Base-by-base conservation (phyloP, 139 green algal species). In the Chlamydomonas applanata region DNA sequence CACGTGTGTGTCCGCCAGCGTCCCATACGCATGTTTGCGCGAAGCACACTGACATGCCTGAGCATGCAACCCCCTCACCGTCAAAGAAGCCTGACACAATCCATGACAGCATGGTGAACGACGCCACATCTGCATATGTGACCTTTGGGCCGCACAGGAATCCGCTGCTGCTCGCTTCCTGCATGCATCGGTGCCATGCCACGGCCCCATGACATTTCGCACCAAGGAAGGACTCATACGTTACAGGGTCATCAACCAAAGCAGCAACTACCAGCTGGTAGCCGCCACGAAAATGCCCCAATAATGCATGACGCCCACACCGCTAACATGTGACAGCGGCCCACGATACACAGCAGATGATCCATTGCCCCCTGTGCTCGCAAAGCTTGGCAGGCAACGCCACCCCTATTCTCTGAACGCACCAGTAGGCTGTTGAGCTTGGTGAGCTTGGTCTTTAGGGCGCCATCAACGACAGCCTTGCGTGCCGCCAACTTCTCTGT, bases 361-460 rank as follows among this genome's bases (percentile, higher is more conserved):
- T n/a, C n/a, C n/a, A n/a, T n/a, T n/a, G n/a, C n/a, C n/a, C n/a
- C n/a, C n/a, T n/a, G n/a, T 14, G 46, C 17, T 56, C 46, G 17
- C 14, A 14, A 56, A 56, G 46, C 14, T 56, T 56, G 46, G 46
- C 14, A 24, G 14, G 14, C 46, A 17, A 24, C 46, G 17, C 17
- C 46, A 56, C 14, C 14, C 17, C 14, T 56, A 17, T 17, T 17
- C 29, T 62, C 29, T 62, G 11, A 20, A 62, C 59, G 29, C 59
- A 66, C 59, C 59, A 66, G n/a, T 25, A 66, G 29, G n/a, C 30
- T 30, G 25, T 66, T 66, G 11, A 66, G 59, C 59, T 66, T 66
- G 24, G 59, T 30, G n/a, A 66, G 59, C 59, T 66, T 66, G 59
- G 59, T 34, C 59, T 66, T 66, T 9, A 76, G 54, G 30, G 56